Evolutionary conservation across 1,284 basidiomycete species (phyloP).

Genomic region (Trametes pubescens): DNA sequence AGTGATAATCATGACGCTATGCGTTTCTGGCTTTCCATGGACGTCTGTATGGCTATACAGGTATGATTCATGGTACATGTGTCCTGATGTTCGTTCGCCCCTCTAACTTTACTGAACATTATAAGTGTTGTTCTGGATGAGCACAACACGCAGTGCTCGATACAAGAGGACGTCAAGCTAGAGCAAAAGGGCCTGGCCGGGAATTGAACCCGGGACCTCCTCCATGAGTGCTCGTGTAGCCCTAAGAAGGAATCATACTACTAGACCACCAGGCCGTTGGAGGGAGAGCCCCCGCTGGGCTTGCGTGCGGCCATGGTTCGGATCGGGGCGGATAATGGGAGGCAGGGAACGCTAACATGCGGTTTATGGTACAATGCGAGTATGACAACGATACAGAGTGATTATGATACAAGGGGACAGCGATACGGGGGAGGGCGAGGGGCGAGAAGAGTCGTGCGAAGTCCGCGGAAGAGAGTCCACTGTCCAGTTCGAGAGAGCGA

Average conservation of each 20-base stretch:
- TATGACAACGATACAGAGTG: conserved; percentile 1
- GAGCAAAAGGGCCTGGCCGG: conserved; percentile 69
- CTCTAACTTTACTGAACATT: too few relatives aligned
- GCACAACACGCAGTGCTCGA: too few relatives aligned
- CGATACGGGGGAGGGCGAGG: not conserved
- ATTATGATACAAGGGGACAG: not conserved
- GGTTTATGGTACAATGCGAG: conserved; percentile 7
- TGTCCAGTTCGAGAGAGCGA: not conserved
- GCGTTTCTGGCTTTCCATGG: too few relatives aligned
- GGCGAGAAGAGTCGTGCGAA: not conserved
- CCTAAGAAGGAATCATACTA: conserved; percentile 35
- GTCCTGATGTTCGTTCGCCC: too few relatives aligned
- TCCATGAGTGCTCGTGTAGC: conserved; percentile 49
- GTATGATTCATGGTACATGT: too few relatives aligned
- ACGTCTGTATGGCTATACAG: too few relatives aligned
- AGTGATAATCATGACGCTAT: too few relatives aligned
- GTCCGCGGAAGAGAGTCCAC: not conserved
- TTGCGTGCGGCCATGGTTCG: not conserved
- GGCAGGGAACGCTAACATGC: not conserved
- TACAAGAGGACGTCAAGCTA: too few relatives aligned
- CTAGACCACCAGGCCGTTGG: conserved; percentile 32
- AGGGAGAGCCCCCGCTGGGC: not conserved
- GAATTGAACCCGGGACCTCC: conserved; percentile 88
- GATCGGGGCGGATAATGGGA: too few relatives aligned
- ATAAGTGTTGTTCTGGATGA: too few relatives aligned